Percentiles rank a stretch among this genome's conserved stretches.
Evolutionary conservation across 2,329 filamentous ascomycete species (phyloP).

Genomic region (Mycosphaerella sp.): DNA sequence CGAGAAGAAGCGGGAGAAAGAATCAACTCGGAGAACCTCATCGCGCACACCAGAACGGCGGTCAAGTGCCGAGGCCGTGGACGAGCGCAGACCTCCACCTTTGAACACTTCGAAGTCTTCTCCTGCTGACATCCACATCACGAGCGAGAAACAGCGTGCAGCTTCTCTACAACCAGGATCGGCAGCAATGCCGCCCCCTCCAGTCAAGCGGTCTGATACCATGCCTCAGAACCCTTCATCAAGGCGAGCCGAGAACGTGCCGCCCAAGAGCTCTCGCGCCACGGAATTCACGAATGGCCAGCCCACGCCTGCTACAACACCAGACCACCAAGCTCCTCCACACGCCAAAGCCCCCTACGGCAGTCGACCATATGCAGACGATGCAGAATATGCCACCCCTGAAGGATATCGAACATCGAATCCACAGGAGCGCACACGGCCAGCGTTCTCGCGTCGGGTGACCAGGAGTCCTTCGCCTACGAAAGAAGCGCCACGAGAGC

Average conservation of each 20-base stretch:
- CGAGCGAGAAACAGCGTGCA: conserved; percentile 25
- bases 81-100: conserved; percentile 25
- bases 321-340: conserved; percentile 21
- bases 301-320: conserved; percentile 27
- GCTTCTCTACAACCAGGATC: conserved; percentile 28
- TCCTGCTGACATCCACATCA: conserved; percentile 28
- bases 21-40: conserved; percentile 19
- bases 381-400: conserved; percentile 29
- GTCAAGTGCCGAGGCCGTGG: conserved; percentile 24
- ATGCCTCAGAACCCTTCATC: conserved; percentile 32
- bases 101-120: conserved; percentile 37
- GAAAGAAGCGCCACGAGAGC: conserved; percentile 8
- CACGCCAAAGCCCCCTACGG: conserved; percentile 25
- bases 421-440: conserved; percentile 9
- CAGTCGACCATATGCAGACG: conserved; percentile 27
- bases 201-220: conserved; percentile 40
- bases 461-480: conserved; percentile 29
- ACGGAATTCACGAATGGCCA: conserved; percentile 26
- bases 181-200: conserved; percentile 30
- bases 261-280: conserved; percentile 24
- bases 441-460: conserved; percentile 13
- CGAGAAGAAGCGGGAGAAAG: conserved; percentile 13
- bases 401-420: conserved; percentile 27
- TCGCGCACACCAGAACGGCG: conserved; percentile 23
- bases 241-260: conserved; percentile 16